Conservation (phyloP, 495 filamentous ascomycete genomes). For the Rhizodiscina lignyota region DNA sequence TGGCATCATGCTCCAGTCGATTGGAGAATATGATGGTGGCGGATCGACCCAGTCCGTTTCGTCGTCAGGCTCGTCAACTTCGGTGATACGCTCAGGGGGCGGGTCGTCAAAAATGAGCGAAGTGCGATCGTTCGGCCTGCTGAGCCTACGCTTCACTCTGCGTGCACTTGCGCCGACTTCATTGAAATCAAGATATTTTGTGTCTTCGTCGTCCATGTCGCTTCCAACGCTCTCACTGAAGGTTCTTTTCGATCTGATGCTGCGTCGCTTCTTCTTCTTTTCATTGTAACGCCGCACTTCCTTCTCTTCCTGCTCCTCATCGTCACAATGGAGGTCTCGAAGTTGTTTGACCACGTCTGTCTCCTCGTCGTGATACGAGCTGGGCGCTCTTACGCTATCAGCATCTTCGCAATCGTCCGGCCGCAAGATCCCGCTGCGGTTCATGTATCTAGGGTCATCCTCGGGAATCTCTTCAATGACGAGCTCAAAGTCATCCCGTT, state of each 20-base stretch:
- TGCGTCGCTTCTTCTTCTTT: constrained; percentile 18
- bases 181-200: constrained; percentile 9
- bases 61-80: constrained; percentile 14
- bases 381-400: no score
- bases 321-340: constrained; percentile 9
- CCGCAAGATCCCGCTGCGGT: no score
- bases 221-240: constrained; percentile 19
- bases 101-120: constrained; percentile 15
- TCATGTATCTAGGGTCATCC: no score
- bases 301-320: constrained; percentile 9
- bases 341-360: constrained; percentile 1
- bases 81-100: constrained; percentile 13
- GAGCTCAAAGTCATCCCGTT: no score
- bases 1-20: no score
- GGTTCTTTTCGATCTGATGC: constrained; percentile 16
- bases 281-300: constrained; percentile 8
- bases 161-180: constrained; percentile 15
- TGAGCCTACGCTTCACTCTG: constrained; percentile 15
- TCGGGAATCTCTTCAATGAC: no score
- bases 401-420: no score
- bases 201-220: constrained; percentile 16
- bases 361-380: neutral
- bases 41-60: no score
- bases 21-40: no score
- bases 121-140: constrained; percentile 12